Conservation (phyloP, 2,329 filamentous ascomycete species). For the Fusarium ramigenum region DNA sequence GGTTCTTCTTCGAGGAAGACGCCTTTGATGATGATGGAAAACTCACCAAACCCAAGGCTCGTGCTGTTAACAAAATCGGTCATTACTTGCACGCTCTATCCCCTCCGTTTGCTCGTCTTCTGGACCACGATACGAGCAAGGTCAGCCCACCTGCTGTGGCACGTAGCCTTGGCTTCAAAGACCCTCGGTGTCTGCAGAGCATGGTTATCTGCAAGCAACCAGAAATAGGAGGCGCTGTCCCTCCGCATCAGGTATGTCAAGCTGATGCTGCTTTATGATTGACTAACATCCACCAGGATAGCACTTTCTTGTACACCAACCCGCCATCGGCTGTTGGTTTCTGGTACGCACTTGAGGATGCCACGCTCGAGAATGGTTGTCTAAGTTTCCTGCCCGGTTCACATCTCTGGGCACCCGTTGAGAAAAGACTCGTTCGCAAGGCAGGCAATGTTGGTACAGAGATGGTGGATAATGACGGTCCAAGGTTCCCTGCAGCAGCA, state of each 20-base stretch:
- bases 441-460: slow-evolving; percentile 65
- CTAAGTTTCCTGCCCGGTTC: slow-evolving; percentile 86
- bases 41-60: slow-evolving; percentile 80
- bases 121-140: slow-evolving; percentile 52
- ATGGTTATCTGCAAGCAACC: slow-evolving; percentile 99
- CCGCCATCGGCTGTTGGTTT: slow-evolving; percentile 91
- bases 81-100: slow-evolving; percentile 79
- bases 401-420: slow-evolving; percentile 77
- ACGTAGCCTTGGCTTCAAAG: slow-evolving; percentile 73
- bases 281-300: slow-evolving; percentile 73
- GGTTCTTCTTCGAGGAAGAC: slow-evolving; percentile 98
- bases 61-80: slow-evolving; percentile 89
- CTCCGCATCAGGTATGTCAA: slow-evolving; percentile 75
- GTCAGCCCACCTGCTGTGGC: slow-evolving; percentile 71
- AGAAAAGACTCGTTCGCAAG: slow-evolving; percentile 78
- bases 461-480: slow-evolving; percentile 75
- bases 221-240: slow-evolving; percentile 91
- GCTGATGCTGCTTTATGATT: background rate
- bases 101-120: slow-evolving; percentile 69
- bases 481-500: slow-evolving; percentile 66
- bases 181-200: slow-evolving; percentile 84
- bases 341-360: slow-evolving; percentile 97
- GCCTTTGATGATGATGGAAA: slow-evolving; percentile 75
- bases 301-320: slow-evolving; percentile 89
- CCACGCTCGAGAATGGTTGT: slow-evolving; percentile 86